Base-by-base conservation (phyloP, 2,329 filamentous ascomycete species). In the Fusarium mangiferae region DNA sequence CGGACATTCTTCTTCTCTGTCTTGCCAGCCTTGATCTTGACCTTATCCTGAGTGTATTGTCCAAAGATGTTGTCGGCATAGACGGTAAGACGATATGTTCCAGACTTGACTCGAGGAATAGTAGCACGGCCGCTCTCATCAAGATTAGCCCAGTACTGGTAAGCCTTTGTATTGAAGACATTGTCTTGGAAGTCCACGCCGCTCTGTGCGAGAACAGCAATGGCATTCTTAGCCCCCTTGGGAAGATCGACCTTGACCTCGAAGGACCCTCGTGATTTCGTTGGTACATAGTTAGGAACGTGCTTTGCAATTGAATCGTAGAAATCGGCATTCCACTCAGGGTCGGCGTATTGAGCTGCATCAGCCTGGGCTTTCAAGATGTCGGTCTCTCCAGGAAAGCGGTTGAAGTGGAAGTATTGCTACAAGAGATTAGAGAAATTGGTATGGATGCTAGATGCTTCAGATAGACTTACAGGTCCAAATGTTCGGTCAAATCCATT, bases 401-500 rank as follows among this genome's bases (percentile, higher is more conserved):
- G 66, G 79, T 91, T 92, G 83, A 92, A 92, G 76, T 91, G 84
- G 75, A 87, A 92, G 75, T 87, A 91, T 78, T 89, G 87, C 77
- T 79, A 10, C 11, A n/a, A 1, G 1, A 4, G 4, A 39, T 78
- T 59, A 76, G 69, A n/a, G 14, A 26, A 5, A 22, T 5, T 7
- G 5, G 20, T 26, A 35, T 46, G 20, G 22, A 35, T 46, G 3
- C 18, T 2, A 17, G 2, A 4, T 24, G 12, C 30, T 35, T 30
- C 9, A 14, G 36, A 12, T 15, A 17, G 12, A 72, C 77, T 63
- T 57, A 77, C 78, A 71, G 90, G 90, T 4, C 90, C 90, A 75
- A 91, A 91, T 0, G 90, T 92, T 6, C 90, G 85, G 74, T 92
- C 90, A 71, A 91, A 91, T 1, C 90, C 90, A 69, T 89, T 80